Evolutionary conservation across 495 filamentous ascomycete species (phyloP).

Genomic region (Tuber calosporum): DNA sequence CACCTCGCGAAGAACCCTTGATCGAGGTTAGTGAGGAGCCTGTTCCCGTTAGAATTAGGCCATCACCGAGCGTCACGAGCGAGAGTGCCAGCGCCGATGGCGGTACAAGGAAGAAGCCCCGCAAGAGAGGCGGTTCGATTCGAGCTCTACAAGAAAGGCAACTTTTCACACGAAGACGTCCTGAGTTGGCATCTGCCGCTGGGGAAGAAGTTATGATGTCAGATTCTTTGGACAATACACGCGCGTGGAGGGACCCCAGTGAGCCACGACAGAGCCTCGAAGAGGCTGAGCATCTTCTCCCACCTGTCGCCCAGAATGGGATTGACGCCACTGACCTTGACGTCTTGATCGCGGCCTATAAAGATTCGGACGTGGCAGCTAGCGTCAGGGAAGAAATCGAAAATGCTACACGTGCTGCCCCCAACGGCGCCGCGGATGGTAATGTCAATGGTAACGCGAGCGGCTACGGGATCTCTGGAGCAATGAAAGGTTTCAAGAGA

Average conservation of each 20-base stretch:
- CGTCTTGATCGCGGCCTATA: slow-evolving; percentile 65
- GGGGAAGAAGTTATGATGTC: slow-evolving; percentile 62
- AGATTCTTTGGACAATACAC: slow-evolving; percentile 52
- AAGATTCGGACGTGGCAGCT: slow-evolving; percentile 67
- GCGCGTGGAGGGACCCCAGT: slow-evolving; percentile 45
- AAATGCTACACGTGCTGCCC: slow-evolving; percentile 54
- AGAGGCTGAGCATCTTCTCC: slow-evolving; percentile 64
- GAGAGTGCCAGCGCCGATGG: slow-evolving; percentile 12
- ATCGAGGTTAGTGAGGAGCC: slow-evolving; percentile 18
- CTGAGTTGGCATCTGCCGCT: slow-evolving; percentile 48
- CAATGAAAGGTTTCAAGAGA: slow-evolving; percentile 72
- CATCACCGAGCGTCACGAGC: slow-evolving; percentile 12
- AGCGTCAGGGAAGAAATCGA: slow-evolving; percentile 76
- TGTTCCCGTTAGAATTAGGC: slow-evolving; percentile 6
- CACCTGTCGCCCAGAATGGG: slow-evolving; percentile 56
- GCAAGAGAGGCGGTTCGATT: slow-evolving; percentile 39
- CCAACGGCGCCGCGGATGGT: slow-evolving; percentile 65
- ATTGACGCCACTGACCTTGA: slow-evolving; percentile 68
- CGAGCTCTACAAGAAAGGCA: slow-evolving; percentile 68
- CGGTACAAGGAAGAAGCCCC: slow-evolving; percentile 21
- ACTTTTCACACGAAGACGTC: slow-evolving; percentile 73
- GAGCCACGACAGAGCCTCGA: slow-evolving; percentile 59
- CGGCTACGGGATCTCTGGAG: slow-evolving; percentile 40
- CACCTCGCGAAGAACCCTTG: slow-evolving; percentile 21
- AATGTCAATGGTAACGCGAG: slow-evolving; percentile 46